phyloP scores from a whole-genome alignment of 768 basidiomycete genomes.

The Hydnum rufescens region DNA sequence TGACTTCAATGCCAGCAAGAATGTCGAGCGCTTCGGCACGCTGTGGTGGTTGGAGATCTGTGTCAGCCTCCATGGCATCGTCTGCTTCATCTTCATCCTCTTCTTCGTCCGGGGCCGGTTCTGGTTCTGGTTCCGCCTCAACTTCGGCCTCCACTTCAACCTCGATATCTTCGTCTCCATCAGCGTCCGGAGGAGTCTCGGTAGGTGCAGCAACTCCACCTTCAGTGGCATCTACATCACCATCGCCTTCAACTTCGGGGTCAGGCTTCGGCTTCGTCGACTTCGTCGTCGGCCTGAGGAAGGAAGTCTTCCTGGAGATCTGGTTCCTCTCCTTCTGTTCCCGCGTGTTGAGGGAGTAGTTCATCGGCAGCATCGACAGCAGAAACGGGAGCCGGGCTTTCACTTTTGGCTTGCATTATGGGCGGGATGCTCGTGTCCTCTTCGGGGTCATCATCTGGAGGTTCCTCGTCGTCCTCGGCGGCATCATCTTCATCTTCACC shows the following conservation, averaged over 20 bases:
- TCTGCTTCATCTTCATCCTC: constrained; percentile 20
- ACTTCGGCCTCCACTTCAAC: constrained; percentile 6
- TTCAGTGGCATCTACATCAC: no score
- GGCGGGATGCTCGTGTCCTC: no score
- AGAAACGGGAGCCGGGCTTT: not conserved
- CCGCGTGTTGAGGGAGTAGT: not conserved
- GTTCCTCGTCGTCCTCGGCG: constrained; percentile 15
- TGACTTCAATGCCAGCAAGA: constrained; percentile 77
- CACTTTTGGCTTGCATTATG: no score
- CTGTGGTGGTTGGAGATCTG: constrained; percentile 62
- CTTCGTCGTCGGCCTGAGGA: not conserved
- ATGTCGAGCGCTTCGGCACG: constrained; percentile 77
- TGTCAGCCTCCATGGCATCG: constrained; percentile 23
- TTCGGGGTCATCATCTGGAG: constrained; percentile 18
- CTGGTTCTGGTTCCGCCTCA: constrained; percentile 14
- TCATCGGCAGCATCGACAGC: not conserved
- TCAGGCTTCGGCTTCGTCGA: constrained; percentile 11
- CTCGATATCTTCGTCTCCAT: constrained; percentile 13
- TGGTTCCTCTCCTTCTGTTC: constrained; percentile 6
- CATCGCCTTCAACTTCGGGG: constrained; percentile 9
- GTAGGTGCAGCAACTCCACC: constrained; percentile 13
- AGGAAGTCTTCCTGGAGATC: not conserved
- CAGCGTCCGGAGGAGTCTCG: constrained; percentile 17
- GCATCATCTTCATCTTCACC: constrained; percentile 17
- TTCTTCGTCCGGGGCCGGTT: constrained; percentile 15